Percentiles rank a stretch among this genome's conserved stretches.
These are phyloP conservation scores for Penicillium sp. DNA, from an alignment of 2,329 filamentous ascomycete genomes.

Conservation along the genomic window DNA sequence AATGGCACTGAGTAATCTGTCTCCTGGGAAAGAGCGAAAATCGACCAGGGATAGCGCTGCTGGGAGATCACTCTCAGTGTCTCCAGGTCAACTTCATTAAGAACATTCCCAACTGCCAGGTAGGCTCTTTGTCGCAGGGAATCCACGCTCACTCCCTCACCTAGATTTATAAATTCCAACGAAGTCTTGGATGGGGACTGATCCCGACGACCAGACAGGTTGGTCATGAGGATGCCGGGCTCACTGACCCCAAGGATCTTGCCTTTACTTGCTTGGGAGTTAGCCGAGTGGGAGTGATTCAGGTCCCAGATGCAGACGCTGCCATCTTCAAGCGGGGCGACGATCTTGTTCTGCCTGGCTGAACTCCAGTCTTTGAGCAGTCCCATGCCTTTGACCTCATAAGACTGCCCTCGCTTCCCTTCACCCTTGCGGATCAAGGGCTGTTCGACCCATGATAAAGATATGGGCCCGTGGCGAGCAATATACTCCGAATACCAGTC, in stretches of 20 bases:
- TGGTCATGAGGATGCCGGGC: slow-evolving; percentile 58
- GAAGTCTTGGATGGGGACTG: slow-evolving; percentile 22
- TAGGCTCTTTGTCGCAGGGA: slow-evolving; percentile 59
- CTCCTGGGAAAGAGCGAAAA: slow-evolving; percentile 69
- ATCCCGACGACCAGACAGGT: slow-evolving; percentile 55
- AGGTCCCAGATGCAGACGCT: slow-evolving; percentile 82
- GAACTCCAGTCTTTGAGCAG: slow-evolving; percentile 51
- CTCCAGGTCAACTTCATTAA: slow-evolving; percentile 73
- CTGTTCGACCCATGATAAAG: slow-evolving; percentile 66
- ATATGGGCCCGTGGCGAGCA: slow-evolving; percentile 66
- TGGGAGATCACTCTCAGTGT: slow-evolving; percentile 61
- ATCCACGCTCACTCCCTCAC: slow-evolving; percentile 76
- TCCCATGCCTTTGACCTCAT: slow-evolving; percentile 66
- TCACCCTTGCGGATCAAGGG: slow-evolving; percentile 38
- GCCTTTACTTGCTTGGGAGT: slow-evolving; percentile 37
- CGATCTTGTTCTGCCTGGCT: slow-evolving; percentile 51
- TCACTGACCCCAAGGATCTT: slow-evolving; percentile 58
- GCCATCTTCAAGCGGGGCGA: slow-evolving; percentile 76
- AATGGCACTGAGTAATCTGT: slow-evolving; percentile 58
- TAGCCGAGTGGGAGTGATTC: slow-evolving; percentile 34
- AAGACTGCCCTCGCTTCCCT: slow-evolving; percentile 30
- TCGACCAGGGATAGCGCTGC: slow-evolving; percentile 67
- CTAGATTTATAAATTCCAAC: slow-evolving; percentile 44
- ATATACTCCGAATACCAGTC: slow-evolving; percentile 88
- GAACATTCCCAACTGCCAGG: slow-evolving; percentile 65